Evolutionary conservation across 2,329 filamentous ascomycete genomes (phyloP), one percentile per base, ranked within the genome.

Genomic region (Camillea tinctor): DNA sequence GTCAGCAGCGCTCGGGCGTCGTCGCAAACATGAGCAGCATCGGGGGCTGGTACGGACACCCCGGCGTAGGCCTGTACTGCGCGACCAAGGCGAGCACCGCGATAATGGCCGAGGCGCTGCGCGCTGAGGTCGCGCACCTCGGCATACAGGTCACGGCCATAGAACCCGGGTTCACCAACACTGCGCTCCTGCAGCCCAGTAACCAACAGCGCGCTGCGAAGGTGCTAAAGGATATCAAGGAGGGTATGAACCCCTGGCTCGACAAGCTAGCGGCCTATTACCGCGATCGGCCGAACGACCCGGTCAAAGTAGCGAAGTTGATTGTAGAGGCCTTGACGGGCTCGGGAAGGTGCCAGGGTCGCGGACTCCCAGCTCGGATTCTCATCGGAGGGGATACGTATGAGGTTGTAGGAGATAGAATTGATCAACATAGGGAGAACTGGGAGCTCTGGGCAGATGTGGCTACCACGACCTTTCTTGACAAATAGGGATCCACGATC

Each of bases 91-190:
- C 50, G 77, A 76, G 57, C 76, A 77, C 2, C 66, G 78, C 21
- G 75, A 76, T 52, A 77, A 64, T 81, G 21, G 74, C 75, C 19
- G 79, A 83, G 63, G 69, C 74, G 0, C 68, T 84, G 57, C 70
- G 72, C 1, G 67, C 63, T 3, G 81, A 84, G 64, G 71, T 80
- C 1, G 75, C 71, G 11, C 75, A 77, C 1, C 75, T 82, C 15
- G 75, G 75, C 15, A 79, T 84, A 57, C 56, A 69, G 13, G 77
- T 78, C 17, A 74, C 78, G 3, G 71, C 80, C 13, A 72, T 84
- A 20, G 80, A 84, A 65, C 80, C 79, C 0, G 81, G 82, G 1
- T 77, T 76, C 48, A 84, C 82, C 62, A 74, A 81, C 2, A 84
- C 81, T 11, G 77, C 77, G n/a, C 78, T 82, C 57, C 68, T 82